These are phyloP conservation scores for Aspergillus caelatus DNA, from an alignment of 2,329 filamentous ascomycete species.

Conservation along the genomic window DNA sequence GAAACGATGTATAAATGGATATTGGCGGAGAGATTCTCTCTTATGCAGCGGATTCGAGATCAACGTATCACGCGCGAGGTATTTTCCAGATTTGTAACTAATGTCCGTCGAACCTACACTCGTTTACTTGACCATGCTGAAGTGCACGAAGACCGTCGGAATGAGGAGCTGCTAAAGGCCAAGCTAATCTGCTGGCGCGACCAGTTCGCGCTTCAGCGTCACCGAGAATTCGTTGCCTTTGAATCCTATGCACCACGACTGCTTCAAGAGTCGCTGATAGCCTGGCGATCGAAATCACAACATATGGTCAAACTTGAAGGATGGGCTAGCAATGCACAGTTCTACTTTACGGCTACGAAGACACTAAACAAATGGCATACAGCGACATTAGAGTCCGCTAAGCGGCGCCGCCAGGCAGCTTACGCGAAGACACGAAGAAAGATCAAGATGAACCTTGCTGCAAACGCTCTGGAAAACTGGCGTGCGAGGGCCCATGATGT, in stretches of 20 bases:
- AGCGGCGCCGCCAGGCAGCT: slow-evolving; percentile 57
- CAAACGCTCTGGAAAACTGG: slow-evolving; percentile 45
- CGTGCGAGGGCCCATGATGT: slow-evolving; percentile 36
- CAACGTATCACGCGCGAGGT: slow-evolving; percentile 42
- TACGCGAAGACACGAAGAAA: slow-evolving; percentile 58
- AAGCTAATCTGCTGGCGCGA: slow-evolving; percentile 43
- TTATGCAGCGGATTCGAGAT: slow-evolving; percentile 45
- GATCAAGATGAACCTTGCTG: slow-evolving; percentile 58
- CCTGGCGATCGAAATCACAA: slow-evolving; percentile 41
- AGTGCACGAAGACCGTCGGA: slow-evolving; percentile 35
- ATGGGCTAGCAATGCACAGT: slow-evolving; percentile 59
- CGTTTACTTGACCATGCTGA: slow-evolving; percentile 41
- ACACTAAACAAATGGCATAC: slow-evolving; percentile 56
- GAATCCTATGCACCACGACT: slow-evolving; percentile 49
- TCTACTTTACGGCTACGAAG: slow-evolving; percentile 57
- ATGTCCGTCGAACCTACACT: slow-evolving; percentile 40
- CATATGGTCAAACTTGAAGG: slow-evolving; percentile 52
- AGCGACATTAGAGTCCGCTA: slow-evolving; percentile 53
- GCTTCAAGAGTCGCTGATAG: slow-evolving; percentile 41
- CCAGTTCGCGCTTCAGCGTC: slow-evolving; percentile 40
- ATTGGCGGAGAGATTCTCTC: slow-evolving; percentile 50
- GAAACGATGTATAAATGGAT: slow-evolving; percentile 65
- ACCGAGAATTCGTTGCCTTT: slow-evolving; percentile 44
- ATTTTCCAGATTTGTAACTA: slow-evolving; percentile 44
- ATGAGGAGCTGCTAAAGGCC: slow-evolving; percentile 36